Conservation (phyloP, 768 basidiomycete species). For the Hericium rajendrae region DNA sequence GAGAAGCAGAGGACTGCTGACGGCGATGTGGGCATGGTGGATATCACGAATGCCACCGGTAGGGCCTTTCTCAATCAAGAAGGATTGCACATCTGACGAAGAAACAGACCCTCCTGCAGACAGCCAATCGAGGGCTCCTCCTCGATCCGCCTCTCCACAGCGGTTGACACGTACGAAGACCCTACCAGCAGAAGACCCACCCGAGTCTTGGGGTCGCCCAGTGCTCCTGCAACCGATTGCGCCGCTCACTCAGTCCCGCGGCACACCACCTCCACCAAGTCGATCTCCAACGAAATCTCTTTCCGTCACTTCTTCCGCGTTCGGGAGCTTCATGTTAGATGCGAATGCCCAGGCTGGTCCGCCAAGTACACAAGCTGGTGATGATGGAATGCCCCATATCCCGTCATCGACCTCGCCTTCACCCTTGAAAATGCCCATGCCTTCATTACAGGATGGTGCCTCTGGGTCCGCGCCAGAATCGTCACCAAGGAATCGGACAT, state of each 20-base stretch:
- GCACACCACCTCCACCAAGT: not conserved
- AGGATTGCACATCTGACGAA: not conserved
- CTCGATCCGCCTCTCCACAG: not conserved
- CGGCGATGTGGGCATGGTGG: not conserved
- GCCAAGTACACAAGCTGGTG: constrained; percentile 25
- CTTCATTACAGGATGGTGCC: not conserved
- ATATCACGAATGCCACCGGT: not conserved
- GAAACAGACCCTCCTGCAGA: not conserved
- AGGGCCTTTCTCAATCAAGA: not conserved
- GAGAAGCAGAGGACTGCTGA: not conserved
- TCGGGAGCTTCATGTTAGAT: not conserved
- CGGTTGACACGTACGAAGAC: not conserved
- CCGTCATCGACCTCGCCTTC: constrained; percentile 51
- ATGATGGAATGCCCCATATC: no score
- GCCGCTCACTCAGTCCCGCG: not conserved
- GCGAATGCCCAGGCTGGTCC: constrained; percentile 4
- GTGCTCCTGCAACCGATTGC: not conserved
- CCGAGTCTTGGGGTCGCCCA: not conserved
- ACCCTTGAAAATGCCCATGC: constrained; percentile 9
- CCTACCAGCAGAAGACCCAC: not conserved
- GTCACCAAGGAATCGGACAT: constrained; percentile 12
- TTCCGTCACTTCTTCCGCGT: constrained; percentile 3
- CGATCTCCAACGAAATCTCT: not conserved
- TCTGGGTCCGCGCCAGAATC: not conserved
- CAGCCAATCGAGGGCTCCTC: not conserved